Percentiles rank a stretch among this genome's conserved stretches.
These are phyloP conservation scores for Angomonas deanei DNA, from an alignment of 208 protist genomes.

Conservation along the genomic window DNA sequence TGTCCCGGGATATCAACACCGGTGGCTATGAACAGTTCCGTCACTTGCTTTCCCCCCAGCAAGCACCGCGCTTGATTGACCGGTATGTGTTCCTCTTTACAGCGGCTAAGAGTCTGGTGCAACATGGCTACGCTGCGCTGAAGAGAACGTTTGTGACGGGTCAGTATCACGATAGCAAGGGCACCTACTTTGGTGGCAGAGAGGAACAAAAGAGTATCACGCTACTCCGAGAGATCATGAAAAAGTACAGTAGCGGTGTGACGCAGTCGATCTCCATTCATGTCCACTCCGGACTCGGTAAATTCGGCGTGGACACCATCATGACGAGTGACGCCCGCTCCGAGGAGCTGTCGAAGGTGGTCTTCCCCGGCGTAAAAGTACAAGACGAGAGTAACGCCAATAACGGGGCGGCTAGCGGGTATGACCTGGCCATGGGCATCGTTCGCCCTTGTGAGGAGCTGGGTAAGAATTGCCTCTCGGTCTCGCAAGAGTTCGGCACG, in stretches of 20 bases:
- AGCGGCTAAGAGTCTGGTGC: constrained; percentile 17
- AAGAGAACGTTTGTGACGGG: constrained; percentile 53
- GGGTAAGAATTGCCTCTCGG: constrained; percentile 32
- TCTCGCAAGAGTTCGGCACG: constrained; percentile 80
- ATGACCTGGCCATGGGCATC: constrained; percentile 35
- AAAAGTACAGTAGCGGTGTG: constrained; percentile 23
- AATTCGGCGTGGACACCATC: constrained; percentile 62
- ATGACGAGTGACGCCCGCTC: constrained; percentile 33
- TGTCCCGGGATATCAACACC: constrained; percentile 28
- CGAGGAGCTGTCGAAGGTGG: constrained; percentile 8
- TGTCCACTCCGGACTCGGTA: constrained; percentile 66
- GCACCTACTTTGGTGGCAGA: constrained; percentile 69
- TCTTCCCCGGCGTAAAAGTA: constrained; percentile 38
- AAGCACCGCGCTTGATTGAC: constrained; percentile 59
- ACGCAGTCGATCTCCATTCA: constrained; percentile 60
- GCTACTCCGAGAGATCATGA: constrained; percentile 45
- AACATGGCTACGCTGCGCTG: constrained; percentile 31
- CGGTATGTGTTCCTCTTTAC: constrained; percentile 53
- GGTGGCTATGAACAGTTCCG: constrained; percentile 46
- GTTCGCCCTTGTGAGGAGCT: constrained; percentile 36
- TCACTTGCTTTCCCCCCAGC: constrained; percentile 17
- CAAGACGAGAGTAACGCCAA: constrained; percentile 23
- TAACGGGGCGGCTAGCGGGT: constrained; percentile 28
- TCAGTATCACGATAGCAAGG: constrained; percentile 68
- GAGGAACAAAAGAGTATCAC: constrained; percentile 54